phyloP scores from a whole-genome alignment of 2,329 filamentous ascomycete genomes.

The Aspergillus sergii region DNA sequence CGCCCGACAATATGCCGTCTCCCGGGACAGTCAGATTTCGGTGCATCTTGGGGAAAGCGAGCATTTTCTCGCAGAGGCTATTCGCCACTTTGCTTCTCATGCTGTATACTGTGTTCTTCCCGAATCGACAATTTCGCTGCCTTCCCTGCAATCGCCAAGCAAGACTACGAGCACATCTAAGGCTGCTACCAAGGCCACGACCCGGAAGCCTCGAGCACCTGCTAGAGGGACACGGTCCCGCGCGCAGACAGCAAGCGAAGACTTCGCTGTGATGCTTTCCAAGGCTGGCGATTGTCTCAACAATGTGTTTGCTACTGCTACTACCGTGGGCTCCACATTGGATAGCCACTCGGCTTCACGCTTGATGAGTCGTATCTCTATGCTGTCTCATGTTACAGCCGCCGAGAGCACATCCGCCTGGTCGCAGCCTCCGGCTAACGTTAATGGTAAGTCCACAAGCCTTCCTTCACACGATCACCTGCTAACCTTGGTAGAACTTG shows the following conservation, averaged over 20 bases:
- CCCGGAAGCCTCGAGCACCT: constrained; percentile 31
- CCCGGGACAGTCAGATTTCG: constrained; percentile 65
- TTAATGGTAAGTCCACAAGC: constrained; percentile 37
- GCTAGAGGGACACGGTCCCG: constrained; percentile 30
- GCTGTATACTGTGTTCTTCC: constrained; percentile 87
- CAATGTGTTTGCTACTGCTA: constrained; percentile 35
- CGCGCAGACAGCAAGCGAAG: constrained; percentile 33
- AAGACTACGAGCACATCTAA: constrained; percentile 30
- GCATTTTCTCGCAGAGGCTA: constrained; percentile 41
- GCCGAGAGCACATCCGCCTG: constrained; percentile 29
- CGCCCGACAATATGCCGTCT: constrained; percentile 35
- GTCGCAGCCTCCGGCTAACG: constrained; percentile 38
- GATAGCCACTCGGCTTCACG: constrained; percentile 43
- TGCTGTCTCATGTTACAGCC: constrained; percentile 46
- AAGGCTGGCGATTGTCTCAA: constrained; percentile 39
- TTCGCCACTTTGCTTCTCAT: constrained; percentile 66
- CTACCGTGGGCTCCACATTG: constrained; percentile 41
- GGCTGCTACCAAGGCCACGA: constrained; percentile 23
- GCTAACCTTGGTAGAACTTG: constrained; percentile 38
- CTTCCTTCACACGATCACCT: neutral
- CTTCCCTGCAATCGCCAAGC: constrained; percentile 58
- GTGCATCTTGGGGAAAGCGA: constrained; percentile 41
- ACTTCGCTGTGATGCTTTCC: constrained; percentile 40
- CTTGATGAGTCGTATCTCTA: constrained; percentile 44
- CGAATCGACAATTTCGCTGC: constrained; percentile 89